Percentiles rank a stretch among this genome's conserved stretches.
These are phyloP conservation scores for Oryza glumipatula DNA, from an alignment of 176 grass and related monocot species.

Conservation along the genomic window DNA sequence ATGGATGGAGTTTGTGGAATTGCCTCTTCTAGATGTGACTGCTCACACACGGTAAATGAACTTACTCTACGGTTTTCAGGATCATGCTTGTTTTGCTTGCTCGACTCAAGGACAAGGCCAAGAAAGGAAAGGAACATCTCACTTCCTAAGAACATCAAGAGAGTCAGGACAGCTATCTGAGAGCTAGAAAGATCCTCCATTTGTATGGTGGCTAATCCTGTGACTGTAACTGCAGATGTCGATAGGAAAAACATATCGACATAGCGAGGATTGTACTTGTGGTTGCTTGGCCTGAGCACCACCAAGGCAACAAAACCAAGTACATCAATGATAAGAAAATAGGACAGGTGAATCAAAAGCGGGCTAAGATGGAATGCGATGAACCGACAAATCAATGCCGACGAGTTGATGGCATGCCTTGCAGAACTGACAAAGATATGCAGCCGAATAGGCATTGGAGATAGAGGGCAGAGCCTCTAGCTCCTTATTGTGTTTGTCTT, in stretches of 20 bases:
- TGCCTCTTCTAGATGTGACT: constrained; percentile 34
- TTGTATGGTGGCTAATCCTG: constrained; percentile 60
- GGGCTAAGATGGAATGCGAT: constrained; percentile 42
- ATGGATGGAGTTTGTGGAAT: background rate
- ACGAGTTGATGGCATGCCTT: constrained; percentile 6
- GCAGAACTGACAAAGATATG: background rate
- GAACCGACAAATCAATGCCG: constrained; percentile 38
- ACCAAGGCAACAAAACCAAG: constrained; percentile 62
- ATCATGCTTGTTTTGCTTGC: constrained; percentile 13
- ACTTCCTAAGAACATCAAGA: constrained; percentile 84
- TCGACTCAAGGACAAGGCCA: constrained; percentile 30
- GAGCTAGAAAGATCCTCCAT: constrained; percentile 77
- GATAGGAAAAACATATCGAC: constrained; percentile 73
- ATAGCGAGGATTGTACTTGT: constrained; percentile 22
- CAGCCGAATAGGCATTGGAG: constrained; percentile 29
- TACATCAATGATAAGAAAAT: constrained; percentile 60
- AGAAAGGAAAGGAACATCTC: constrained; percentile 69
- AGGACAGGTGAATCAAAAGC: constrained; percentile 57
- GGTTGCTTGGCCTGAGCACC: constrained; percentile 48
- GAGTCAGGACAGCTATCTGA: constrained; percentile 54
- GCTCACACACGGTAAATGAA: constrained; percentile 28
- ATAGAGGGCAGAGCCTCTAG: background rate
- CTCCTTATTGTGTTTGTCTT: constrained; percentile 5
- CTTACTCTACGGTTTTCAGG: constrained; percentile 15
- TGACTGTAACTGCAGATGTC: constrained; percentile 69